Evolutionary conservation across 2,329 filamentous ascomycete species (phyloP), one percentile per base, ranked within the genome.

Genomic region (Allantophomopsis cytisporea): DNA sequence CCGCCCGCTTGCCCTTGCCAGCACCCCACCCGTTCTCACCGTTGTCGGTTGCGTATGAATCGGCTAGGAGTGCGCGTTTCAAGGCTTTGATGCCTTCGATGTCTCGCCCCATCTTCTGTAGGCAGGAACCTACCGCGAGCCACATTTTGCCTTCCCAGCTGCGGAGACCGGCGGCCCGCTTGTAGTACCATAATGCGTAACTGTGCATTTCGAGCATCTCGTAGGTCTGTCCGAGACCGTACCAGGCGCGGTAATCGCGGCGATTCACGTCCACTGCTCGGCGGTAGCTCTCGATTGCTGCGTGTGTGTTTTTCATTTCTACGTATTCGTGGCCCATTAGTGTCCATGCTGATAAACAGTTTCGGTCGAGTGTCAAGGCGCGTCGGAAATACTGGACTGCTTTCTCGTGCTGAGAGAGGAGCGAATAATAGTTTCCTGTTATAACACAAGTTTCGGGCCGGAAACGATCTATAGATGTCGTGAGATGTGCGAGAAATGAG

Each of bases 281-380:
- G 2, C 91, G 78, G 55, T 98, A 98, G 1, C 86, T 94, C 58
- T 98, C 91, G 45, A 98, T 96, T 7, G 91, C 91, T 0, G 91
- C 89, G 52, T 98, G 91, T 0, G 89, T 96, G 56, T 98, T 98
- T 55, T 96, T 98, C 61, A 98, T 78, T 60, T 98, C 91, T 39
- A 96, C 87, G 51, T 95, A 98, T 58, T 98, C 91, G 59, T 98
- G 91, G 1, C 91, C 91, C 89, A 98, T 96, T 1, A 98, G 68
- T 0, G 91, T 98, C 91, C 91, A 98, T 2, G 91, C 91, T 0
- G 87, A 93, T 13, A 95, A 71, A 56, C 91, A 98, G 18, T 79
- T 81, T 8, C 89, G 79, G 55, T 98, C 91, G 0, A 98, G 68
- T 0, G 86, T 93, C 15, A 98, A 63, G 0, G 91, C 91, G 16